Evolutionary conservation across 176 grass and related monocot genomes (phyloP), one percentile per base, ranked within the genome.

Genomic region (Lolium perenne): DNA sequence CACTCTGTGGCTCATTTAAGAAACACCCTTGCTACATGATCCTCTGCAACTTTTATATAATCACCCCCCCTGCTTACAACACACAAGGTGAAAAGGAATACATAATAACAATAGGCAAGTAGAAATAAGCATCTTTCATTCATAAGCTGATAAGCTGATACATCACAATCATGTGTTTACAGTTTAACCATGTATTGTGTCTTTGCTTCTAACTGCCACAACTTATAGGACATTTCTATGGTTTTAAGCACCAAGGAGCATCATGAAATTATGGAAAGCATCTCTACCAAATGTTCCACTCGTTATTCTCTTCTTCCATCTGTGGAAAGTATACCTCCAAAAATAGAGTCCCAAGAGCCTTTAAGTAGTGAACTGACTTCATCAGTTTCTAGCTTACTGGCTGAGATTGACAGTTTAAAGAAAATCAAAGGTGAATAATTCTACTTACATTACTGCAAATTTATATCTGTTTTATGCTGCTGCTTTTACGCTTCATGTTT

Each of bases 211-310:
- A 92, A 86, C 59, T 84, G 32, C 73, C 64, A 12, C 13, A 70
- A 75, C 71, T 84, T 92, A 43, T 79, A 95, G 96, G 93, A 98
- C 59, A 83, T 98, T 86, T 98, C 96, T 41, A 90, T 95, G 84
- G 80, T 95, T 85, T 84, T 98, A 91, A 98, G 96, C 85, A 94
- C 93, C 61, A 86, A 89, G 88, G 96, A 95, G 70, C 93, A 92
- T 92, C 86, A 89, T 83, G 92, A 81, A 38, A 81, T 82, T 69
- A 93, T 98, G 93, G 62, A 92, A 66, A 92, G 80, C 79, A 87
- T 95, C 38, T 92, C 96, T 86, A 78, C 60, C 83, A 95, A 95
- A 88, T 95, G 93, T 85, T 98, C 93, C 22, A 88, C 88, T 80
- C 87, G 83, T 83, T 90, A 93, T 55, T 92, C 96, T 76, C 86